Evolutionary conservation across 2,329 filamentous ascomycete genomes (phyloP), one percentile per base, ranked within the genome.

Genomic region (Aspergillus sergii): DNA sequence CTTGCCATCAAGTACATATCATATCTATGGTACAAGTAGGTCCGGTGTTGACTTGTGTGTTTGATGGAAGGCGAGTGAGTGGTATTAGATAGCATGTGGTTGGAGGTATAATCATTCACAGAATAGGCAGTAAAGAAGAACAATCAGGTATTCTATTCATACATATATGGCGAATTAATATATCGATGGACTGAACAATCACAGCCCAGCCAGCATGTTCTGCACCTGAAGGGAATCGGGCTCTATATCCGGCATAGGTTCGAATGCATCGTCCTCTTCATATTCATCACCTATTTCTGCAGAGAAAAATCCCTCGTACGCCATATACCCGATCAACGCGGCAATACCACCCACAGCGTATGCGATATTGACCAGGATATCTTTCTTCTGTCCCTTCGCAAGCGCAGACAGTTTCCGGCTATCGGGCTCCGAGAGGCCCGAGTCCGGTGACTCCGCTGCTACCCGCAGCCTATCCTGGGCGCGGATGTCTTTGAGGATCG

Each of bases 271-370:
- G 7, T 68, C 61, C n/a, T 68, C 66, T 14, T 61, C 41, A 16
- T 66, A 59, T 32, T 63, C 53, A 21, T 60, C 61, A 14, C 59
- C 55, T 1, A 39, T 57, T 9, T 45, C 57, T 1, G 54, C 39
- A 7, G 65, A 58, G 23, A 76, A 62, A 21, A 76, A 58, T 2
- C 78, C 78, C 23, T 71, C 66, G 39, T 75, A 70, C 7, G 75
- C 59, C 71, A 79, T 69, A 60, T 80, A 80, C 21, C 76, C 76
- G 41, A 78, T 66, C 54, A 80, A 66, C 32, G 76, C 71, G 14
- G 72, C 75, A 43, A 76, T 54, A 5, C 76, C 76, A 21, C 72
- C 76, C 50, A 73, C 69, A 14, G 75, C 77, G 12, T 76, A 69
- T 23, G 71, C 78, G 36, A 78, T 70, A 5, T 78, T 79, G 2